Evolutionary conservation across 768 basidiomycete genomes (phyloP).

Genomic region (Hygrocybe coccinea): DNA sequence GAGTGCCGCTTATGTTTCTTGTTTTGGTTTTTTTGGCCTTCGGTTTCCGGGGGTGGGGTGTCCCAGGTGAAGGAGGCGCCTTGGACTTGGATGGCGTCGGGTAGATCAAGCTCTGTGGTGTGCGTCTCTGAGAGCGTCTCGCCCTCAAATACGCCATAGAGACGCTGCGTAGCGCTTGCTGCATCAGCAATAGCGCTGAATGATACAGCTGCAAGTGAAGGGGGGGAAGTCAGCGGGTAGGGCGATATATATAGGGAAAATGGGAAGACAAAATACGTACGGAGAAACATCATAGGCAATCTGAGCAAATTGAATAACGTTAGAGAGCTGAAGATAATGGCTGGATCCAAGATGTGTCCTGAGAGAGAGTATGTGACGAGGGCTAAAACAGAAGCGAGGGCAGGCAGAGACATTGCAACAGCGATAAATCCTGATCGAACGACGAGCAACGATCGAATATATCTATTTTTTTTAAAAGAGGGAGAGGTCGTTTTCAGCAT

Average conservation of each 20-base stretch:
- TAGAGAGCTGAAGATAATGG: slow-evolving; percentile 77
- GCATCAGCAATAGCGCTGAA: slow-evolving; percentile 84
- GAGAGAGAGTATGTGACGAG: slow-evolving; percentile 73
- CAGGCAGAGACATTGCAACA: slow-evolving; percentile 66
- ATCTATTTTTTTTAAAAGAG: slow-evolving; percentile 34
- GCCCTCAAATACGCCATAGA: slow-evolving; percentile 78
- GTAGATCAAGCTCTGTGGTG: slow-evolving; percentile 47
- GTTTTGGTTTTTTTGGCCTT: slow-evolving; percentile 33
- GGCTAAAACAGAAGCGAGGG: slow-evolving; percentile 70
- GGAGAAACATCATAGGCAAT: slow-evolving; percentile 72
- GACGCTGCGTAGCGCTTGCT: slow-evolving; percentile 68
- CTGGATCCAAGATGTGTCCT: slow-evolving; percentile 64
- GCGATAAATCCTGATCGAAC: slow-evolving; percentile 64
- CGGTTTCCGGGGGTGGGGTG: slow-evolving; percentile 53
- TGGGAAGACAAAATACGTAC: slow-evolving; percentile 31
- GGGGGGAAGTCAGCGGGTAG: no score
- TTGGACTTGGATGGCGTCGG: slow-evolving; percentile 62
- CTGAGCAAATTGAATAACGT: slow-evolving; percentile 81
- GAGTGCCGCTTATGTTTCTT: slow-evolving; percentile 27
- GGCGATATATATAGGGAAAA: no score
- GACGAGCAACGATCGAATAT: slow-evolving; percentile 62
- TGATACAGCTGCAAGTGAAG: slow-evolving; percentile 51
- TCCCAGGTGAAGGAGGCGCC: slow-evolving; percentile 87
- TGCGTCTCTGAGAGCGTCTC: slow-evolving; percentile 64
- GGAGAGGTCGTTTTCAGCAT: not conserved